phyloP scores from a whole-genome alignment of 441 rosid species.

The Manihot esculenta region DNA sequence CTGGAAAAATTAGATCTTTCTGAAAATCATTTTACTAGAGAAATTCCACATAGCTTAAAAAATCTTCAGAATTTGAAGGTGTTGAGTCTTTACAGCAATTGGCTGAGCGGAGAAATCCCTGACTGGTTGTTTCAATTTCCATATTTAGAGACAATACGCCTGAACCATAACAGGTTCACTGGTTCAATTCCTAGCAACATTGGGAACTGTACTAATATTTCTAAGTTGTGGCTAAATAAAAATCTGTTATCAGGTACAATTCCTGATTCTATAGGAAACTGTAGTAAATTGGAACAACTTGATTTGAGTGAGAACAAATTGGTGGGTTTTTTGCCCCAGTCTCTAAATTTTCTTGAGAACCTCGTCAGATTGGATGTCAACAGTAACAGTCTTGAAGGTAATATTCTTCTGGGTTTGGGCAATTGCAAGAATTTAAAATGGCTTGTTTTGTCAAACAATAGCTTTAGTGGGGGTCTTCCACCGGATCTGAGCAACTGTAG shows the following conservation, averaged over 20 bases:
- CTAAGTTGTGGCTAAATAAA: constrained; percentile 25
- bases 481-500: constrained; percentile 56
- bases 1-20: constrained; percentile 54
- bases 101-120: constrained; percentile 54
- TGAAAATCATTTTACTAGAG: constrained; percentile 42
- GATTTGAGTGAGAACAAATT: constrained; percentile 44
- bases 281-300: constrained; percentile 43
- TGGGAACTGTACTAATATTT: constrained; percentile 41
- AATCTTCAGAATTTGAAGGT: constrained; percentile 32
- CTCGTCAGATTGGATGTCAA: constrained; percentile 33
- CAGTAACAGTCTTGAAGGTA: constrained; percentile 53
- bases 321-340: constrained; percentile 54
- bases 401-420: constrained; percentile 41
- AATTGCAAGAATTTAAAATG: constrained; percentile 41
- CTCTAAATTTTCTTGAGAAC: constrained; percentile 49
- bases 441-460: constrained; percentile 53
- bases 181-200: constrained; percentile 59
- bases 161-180: constrained; percentile 44
- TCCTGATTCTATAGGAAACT: constrained; percentile 60
- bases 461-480: constrained; percentile 55
- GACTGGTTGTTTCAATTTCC: constrained; percentile 50
- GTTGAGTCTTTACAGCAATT: constrained; percentile 45
- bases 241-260: constrained; percentile 57
- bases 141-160: constrained; percentile 29
- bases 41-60: constrained; percentile 41